phyloP scores from a whole-genome alignment of 192 early-diverging fungal species.

The Entomortierella chlamydospora region DNA sequence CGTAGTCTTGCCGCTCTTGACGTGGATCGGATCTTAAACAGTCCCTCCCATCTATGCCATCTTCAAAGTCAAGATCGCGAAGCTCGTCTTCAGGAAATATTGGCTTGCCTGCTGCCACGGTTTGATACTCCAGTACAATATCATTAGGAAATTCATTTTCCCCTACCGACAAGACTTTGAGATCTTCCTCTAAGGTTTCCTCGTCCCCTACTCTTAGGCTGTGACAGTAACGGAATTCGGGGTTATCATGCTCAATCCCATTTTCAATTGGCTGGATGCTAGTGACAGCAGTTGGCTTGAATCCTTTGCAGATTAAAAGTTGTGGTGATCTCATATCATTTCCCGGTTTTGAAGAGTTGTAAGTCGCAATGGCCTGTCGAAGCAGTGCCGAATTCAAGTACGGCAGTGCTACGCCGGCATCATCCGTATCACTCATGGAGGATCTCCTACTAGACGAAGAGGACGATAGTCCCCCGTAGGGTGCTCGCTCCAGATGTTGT shows the following conservation, averaged over 20 bases:
- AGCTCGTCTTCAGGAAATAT: neutral
- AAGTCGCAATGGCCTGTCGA: conserved; percentile 39
- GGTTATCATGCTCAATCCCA: neutral
- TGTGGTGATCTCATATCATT: neutral
- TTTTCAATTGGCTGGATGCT: neutral
- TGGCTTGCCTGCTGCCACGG: conserved; percentile 1
- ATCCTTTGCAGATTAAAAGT: conserved; percentile 4
- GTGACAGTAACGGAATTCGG: neutral
- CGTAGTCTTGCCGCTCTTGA: neutral
- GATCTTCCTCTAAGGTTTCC: neutral
- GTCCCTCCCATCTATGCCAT: neutral
- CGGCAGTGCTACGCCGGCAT: conserved; percentile 5
- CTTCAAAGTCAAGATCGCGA: neutral
- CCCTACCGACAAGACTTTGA: neutral
- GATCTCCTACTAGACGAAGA: conserved; percentile 20
- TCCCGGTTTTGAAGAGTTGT: conserved; percentile 29
- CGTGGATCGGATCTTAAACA: neutral
- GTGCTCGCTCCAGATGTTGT: neutral
- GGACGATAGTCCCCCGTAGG: neutral
- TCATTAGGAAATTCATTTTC: neutral
- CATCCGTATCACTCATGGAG: neutral
- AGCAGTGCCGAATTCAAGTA: conserved; percentile 31
- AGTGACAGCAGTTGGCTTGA: neutral
- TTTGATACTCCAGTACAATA: conserved; percentile 1
- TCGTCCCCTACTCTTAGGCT: neutral